A percentile compares a stretch with the other conserved stretches of the same genome.
Conservation (phyloP, 352 stramenopile species). For the Blastocystis sp. region DNA sequence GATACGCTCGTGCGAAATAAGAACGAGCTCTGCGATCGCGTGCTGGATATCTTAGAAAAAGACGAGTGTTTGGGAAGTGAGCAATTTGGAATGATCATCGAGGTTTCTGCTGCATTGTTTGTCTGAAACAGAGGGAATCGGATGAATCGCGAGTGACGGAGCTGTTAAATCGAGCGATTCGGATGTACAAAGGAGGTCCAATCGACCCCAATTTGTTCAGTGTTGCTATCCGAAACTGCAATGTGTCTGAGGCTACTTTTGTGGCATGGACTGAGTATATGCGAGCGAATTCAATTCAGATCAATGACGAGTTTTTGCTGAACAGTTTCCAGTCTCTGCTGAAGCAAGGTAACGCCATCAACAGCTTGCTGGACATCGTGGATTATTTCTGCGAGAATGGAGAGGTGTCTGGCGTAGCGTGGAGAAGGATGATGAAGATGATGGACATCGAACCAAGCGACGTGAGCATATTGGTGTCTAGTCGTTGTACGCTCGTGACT, state of each 20-base stretch:
- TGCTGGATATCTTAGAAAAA: neutral
- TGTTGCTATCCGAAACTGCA: neutral
- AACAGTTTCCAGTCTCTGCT: constrained; percentile 1
- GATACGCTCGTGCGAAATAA: neutral
- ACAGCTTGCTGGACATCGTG: constrained; percentile 16
- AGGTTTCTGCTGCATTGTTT: neutral
- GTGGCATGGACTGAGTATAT: constrained; percentile 6
- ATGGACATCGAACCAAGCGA: neutral
- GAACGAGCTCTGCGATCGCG: neutral
- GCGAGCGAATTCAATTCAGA: neutral
- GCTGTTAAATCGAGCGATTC: neutral
- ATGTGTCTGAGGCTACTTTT: neutral
- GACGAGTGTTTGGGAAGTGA: neutral
- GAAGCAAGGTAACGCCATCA: neutral
- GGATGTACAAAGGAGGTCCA: neutral
- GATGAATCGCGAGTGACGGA: neutral
- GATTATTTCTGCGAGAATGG: neutral
- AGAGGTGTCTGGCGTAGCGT: neutral
- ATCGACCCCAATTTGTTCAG: constrained; percentile 23
- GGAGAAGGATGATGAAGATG: constrained; percentile 4
- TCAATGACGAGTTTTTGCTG: neutral
- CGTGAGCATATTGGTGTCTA: neutral
- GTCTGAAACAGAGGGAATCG: neutral
- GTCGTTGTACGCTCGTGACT: neutral
- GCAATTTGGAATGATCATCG: neutral